These are phyloP conservation scores for Lipomyces starkeyi DNA, from an alignment of 805 yeast genomes.

Conservation along the genomic window DNA sequence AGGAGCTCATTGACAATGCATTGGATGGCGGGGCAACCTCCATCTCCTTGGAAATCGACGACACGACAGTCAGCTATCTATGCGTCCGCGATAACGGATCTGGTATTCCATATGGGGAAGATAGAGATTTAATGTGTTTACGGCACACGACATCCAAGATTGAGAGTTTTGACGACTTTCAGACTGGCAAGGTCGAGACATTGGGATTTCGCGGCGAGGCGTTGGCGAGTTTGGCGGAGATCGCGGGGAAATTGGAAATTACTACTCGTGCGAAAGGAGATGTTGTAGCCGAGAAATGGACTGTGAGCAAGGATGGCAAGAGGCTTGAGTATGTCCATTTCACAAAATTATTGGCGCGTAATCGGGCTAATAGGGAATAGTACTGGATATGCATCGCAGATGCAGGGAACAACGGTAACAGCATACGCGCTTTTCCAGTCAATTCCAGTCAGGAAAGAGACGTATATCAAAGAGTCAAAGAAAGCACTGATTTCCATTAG, in stretches of 20 bases:
- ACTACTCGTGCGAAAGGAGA: constrained; percentile 64
- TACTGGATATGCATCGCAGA: constrained; percentile 70
- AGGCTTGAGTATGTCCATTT: constrained; percentile 51
- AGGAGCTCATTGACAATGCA: constrained; percentile 40
- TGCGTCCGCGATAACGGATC: constrained; percentile 73
- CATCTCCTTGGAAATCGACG: constrained; percentile 30
- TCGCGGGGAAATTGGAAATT: constrained; percentile 68
- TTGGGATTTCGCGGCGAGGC: constrained; percentile 92
- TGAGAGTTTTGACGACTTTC: constrained; percentile 66
- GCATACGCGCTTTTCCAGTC: constrained; percentile 81
- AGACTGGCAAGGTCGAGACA: constrained; percentile 55
- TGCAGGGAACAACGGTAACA: constrained; percentile 70
- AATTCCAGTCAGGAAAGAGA: constrained; percentile 68
- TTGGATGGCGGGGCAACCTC: constrained; percentile 39
- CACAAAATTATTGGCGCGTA: constrained; percentile 46
- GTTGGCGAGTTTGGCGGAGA: constrained; percentile 79
- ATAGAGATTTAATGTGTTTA: constrained; percentile 72
- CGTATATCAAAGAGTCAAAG: constrained; percentile 58
- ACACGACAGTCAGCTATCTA: constrained; percentile 27
- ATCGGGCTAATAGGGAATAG: constrained; percentile 34
- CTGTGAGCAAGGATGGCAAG: constrained; percentile 57
- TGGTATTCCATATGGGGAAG: constrained; percentile 66
- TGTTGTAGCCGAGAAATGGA: constrained; percentile 66
- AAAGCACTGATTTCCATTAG: constrained; percentile 71
- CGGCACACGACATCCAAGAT: constrained; percentile 83